phyloP scores from a whole-genome alignment of 306 rosid species.

The Prunus dulcis region DNA sequence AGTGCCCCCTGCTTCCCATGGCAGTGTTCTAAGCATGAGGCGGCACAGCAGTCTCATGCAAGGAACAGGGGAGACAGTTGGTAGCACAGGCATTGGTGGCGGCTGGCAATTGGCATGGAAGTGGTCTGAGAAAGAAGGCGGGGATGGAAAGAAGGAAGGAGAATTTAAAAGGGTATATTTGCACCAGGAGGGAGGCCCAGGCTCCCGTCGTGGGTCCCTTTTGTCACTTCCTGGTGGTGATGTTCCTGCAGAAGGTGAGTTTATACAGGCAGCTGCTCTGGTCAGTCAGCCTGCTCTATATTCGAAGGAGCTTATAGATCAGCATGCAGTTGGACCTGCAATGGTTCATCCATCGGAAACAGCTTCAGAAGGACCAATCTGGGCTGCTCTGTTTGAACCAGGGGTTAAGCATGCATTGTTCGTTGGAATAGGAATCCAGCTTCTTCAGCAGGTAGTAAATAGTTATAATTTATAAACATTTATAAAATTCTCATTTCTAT shows the following conservation, averaged over 20 bases:
- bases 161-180: conserved; percentile 80
- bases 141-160: conserved; percentile 60
- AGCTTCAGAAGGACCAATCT: conserved; percentile 52
- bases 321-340: conserved; percentile 69
- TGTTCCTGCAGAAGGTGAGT: conserved; percentile 53
- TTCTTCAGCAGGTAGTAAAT: conserved; percentile 75
- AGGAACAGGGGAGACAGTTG: conserved; percentile 65
- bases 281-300: conserved; percentile 91
- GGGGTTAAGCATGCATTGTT: conserved; percentile 72
- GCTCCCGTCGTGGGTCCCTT: conserved; percentile 71
- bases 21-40: conserved; percentile 66
- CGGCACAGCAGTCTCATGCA: conserved; percentile 79
- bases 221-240: conserved; percentile 69
- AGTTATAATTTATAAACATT: background rate
- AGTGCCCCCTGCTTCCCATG: conserved; percentile 68
- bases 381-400: conserved; percentile 76
- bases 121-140: conserved; percentile 76
- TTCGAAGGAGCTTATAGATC: conserved; percentile 59
- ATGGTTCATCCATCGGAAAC: conserved; percentile 83
- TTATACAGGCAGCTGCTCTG: conserved; percentile 83
- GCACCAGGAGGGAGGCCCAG: conserved; percentile 70
- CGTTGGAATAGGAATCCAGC: conserved; percentile 78
- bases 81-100: conserved; percentile 84
- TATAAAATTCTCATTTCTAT: background rate
- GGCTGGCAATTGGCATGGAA: conserved; percentile 98